phyloP scores from a whole-genome alignment of 768 basidiomycete genomes.

The Boletus eberwhitei region DNA sequence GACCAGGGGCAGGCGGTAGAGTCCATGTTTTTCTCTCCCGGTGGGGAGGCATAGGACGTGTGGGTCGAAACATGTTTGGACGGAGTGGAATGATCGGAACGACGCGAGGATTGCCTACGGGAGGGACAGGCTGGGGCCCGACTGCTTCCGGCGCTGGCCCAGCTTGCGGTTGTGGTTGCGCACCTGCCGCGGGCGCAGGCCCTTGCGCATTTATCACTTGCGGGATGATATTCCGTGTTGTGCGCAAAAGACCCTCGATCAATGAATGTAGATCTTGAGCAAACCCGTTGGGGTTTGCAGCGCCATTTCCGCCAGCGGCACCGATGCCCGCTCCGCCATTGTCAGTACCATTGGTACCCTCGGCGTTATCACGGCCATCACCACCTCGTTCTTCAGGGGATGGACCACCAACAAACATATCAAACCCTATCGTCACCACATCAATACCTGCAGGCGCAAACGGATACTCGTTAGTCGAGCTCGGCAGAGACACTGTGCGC shows the following conservation, averaged over 20 bases:
- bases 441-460: conserved; percentile 17
- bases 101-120: conserved; percentile 10
- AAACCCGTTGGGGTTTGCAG: conserved; percentile 16
- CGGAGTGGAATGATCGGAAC: conserved; percentile 14
- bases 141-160: conserved; percentile 1
- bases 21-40: conserved; percentile 50
- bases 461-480: conserved; percentile 16
- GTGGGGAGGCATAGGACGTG: conserved; percentile 24
- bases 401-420: conserved; percentile 34
- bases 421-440: conserved; percentile 39
- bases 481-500: conserved; percentile 15
- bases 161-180: conserved; percentile 10
- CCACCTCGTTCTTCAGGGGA: conserved; percentile 9
- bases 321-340: conserved; percentile 1
- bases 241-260: conserved; percentile 26
- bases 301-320: conserved; percentile 17
- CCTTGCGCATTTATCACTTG: conserved; percentile 18
- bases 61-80: conserved; percentile 24
- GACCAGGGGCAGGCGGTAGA: conserved; percentile 61
- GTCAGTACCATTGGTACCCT: not conserved
- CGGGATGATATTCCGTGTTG: conserved; percentile 26
- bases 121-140: conserved; percentile 1
- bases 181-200: not conserved
- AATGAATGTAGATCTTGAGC: conserved; percentile 25
- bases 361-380: conserved; percentile 9